Base-by-base conservation (phyloP, 305 asterid genomes). In the Lippia alba region DNA sequence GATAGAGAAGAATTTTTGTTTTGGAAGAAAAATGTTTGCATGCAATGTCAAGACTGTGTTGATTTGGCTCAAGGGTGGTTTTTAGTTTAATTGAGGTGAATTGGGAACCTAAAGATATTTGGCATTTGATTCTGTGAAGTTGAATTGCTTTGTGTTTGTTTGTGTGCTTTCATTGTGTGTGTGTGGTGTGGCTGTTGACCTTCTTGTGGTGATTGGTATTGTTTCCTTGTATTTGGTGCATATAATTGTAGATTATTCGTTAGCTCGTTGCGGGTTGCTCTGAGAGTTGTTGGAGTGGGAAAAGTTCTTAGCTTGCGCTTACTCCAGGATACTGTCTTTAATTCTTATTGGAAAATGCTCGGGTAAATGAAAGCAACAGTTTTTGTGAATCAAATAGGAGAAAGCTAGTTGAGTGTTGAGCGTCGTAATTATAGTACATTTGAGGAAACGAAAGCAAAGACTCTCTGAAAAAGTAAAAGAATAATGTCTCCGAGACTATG, bases 11-110 rank as follows among this genome's bases (percentile, higher is more conserved):
- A 34, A 56, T 19, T 40, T 34, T 48, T 63, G n/a, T 61, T n/a
- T 64, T 58, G 69, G 67, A n/a, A 51, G 40, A 67, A 12, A 12
- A 74, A 69, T 68, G 69, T 55, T 61, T 82, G 87, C 87, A 82
- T 82, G 84, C 78, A 74, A 50, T 77, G 81, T 79, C 64, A 54
- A 68, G 57, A 45, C 48, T 40, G 20, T 54, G 69, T 36, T 58
- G 64, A 41, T 19, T 34, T 19, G 53, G 75, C 51, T 70, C 44
- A 34, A 64, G 48, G 61, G 54, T 34, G 3, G 48, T 70, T 61
- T 53, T 61, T 74, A 56, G 71, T 15, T 41, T 33, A 49, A 33
- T 44, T 70, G 63, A 45, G 64, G 70, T 71, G 60, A 74, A 57
- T 58, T 53, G 69, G 12, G 68, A 65, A 61, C 24, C 55, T 76